Evolutionary conservation across 148 eudicot genomes (phyloP), one percentile per base, ranked within the genome.

Genomic region (Rhododendron molle): DNA sequence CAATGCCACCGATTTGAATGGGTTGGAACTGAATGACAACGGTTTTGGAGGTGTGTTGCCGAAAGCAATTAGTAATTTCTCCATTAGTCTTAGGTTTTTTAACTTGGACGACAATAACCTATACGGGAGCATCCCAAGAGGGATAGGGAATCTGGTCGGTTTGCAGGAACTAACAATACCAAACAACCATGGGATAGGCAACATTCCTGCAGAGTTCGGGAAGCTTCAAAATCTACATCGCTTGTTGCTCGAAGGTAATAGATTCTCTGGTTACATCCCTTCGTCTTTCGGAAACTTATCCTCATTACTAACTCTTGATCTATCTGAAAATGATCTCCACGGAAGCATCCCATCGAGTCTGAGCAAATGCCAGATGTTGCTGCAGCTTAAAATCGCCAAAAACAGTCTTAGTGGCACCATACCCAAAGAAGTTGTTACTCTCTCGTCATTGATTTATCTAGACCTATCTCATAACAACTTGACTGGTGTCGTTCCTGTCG

Each of bases 21-120:
- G 0, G 7, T 40, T 40, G 7, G 0, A 0, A 6, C 43, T 40
- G 43, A 0, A 7, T 0, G 7, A 40, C 0, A 40, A 40, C 0
- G 7, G 43, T 40, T 40, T 40, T 40, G 43, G 43, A 40, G 43
- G 43, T 0, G 0, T 40, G 43, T 40, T 40, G 6, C 43, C 43
- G 0, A 0, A 40, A 40, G 43, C 7, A 40, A 40, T 40, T 6
- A 40, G 7, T 5, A 40, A 40, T 40, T 40, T 40, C 1, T 40
- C 43, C 43, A 5, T 40, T 40, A 0, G 43, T 5, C 7, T 40
- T 40, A 40, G n/a, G n/a, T n/a, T n/a, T n/a, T 0, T 40, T 0
- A 0, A 5, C 43, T 40, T 40, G 43, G 0, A 5, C 0, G 0
- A 5, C 43, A 40, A 40, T 5, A 40, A 5, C 0, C 7, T 40